Evolutionary conservation across 306 rosid species (phyloP).

Genomic region (Mimosa pudica): DNA sequence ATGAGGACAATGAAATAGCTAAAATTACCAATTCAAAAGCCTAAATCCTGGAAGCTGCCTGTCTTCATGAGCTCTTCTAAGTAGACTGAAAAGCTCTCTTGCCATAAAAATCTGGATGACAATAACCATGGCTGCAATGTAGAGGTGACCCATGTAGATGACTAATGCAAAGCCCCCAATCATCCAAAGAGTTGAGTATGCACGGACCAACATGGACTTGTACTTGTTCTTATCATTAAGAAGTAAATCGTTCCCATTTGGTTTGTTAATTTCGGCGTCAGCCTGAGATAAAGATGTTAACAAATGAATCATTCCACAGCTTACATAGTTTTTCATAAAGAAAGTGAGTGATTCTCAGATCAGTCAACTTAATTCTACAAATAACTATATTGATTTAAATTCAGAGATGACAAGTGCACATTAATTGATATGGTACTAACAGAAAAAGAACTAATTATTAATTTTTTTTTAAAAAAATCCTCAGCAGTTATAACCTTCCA

Average conservation of each 20-base stretch:
- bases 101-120: constrained; percentile 99
- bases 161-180: constrained; percentile 84
- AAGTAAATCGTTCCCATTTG: constrained; percentile 72
- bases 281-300: constrained; percentile 51
- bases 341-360: constrained; percentile 3
- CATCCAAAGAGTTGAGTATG: constrained; percentile 93
- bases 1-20: constrained; percentile 23
- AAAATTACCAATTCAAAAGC: constrained; percentile 79
- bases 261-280: constrained; percentile 60
- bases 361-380: not conserved
- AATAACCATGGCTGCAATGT: constrained; percentile 87
- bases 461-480: not conserved
- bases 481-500: not conserved
- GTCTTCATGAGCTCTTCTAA: constrained; percentile 89
- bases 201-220: constrained; percentile 84
- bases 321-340: constrained; percentile 15
- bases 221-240: constrained; percentile 85
- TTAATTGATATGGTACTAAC: constrained; percentile 5
- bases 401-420: constrained; percentile 4
- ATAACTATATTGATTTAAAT: constrained; percentile 8
- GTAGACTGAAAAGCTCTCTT: constrained; percentile 84
- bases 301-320: constrained; percentile 29
- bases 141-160: constrained; percentile 92
- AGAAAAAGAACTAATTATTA: not conserved
- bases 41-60: constrained; percentile 94